Base-by-base conservation (phyloP, 805 yeast species). In the Clavispora vitiphila region DNA sequence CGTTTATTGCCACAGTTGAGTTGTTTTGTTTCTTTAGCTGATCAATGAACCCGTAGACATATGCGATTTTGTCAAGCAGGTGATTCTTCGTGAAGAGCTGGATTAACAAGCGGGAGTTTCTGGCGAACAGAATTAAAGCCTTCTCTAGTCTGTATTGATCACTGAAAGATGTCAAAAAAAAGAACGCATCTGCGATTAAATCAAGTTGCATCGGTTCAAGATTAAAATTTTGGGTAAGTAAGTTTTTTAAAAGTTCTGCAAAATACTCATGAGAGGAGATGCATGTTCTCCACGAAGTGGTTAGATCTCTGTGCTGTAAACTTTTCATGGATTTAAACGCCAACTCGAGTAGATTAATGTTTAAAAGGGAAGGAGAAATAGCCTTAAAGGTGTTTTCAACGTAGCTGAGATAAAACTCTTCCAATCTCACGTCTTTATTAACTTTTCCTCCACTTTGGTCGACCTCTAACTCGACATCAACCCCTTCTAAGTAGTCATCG, bases 231-330 rank as follows among this genome's bases (percentile, higher is more conserved):
- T 18, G 24, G 21, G 19, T 12, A 5, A 24, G 19, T 6, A 40
- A 20, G 3, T 39, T 26, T 8, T 35, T 38, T 25, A 49, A 34
- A 3, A 46, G 18, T 2, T 14, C 40, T 6, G 42, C 54, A 21
- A 76, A 58, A 8, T 67, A 63, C 38, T 76, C 80, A 48, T 67
- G 71, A 15, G 64, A 61, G 1, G 71, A 68, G 1, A 72, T 44
- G 49, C 79, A 78, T 2, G 82, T 69, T 50, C 83, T 72, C 91
- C 91, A 84, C 1, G 86, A 75, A 38, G 65, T 56, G 58, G 62
- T 57, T 18, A 55, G 48, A 11, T 49, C 48, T 8, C 66, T 55
- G 4, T 52, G 30, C 40, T 55, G 55, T 26, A 70, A 49, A 3
- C 43, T 35, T 4, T 42, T 38, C 40, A 63, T 46, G 29, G 56